Evolutionary conservation across 805 yeast species (phyloP), one percentile per base, ranked within the genome.

Genomic region (Sugiyamaella smithiae): DNA sequence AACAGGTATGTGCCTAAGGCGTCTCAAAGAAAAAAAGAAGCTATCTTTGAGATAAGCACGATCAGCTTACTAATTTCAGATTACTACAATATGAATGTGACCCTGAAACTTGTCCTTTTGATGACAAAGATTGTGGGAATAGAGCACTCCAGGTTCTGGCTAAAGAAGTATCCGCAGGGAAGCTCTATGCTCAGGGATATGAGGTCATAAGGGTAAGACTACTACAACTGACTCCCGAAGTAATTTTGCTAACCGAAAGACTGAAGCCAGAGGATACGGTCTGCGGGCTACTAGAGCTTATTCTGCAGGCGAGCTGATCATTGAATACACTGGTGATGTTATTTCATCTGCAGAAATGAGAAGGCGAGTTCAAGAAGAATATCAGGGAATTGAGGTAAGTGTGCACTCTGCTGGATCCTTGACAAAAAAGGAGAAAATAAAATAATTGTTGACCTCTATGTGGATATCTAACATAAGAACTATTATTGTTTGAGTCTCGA

Each of bases 251-350:
- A 14, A 35, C 40, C 9, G 12, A 9, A 17, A 57, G 42, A 69
- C 76, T 0, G 67, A 67, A 14, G 56, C 57, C 24, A 72, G 71
- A 50, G 79, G 79, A 2, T 63, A 60, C 46, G 80, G 80, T 1
- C 59, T 76, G 11, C 53, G 71, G 14, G 69, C 79, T 2, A 57
- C 63, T 2, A 57, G 73, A 25, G 53, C 58, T 0, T 73, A 70
- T 40, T 53, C 60, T 3, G 67, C 73, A 12, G 69, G 67, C 4
- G 67, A 65, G 37, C 60, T 76, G n/a, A 67, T 76, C 24, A 59
- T 72, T 24, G 80, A 76, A 54, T 76, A 75, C 53, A 68, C 75
- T 1, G 81, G 81, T 9, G 80, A 76, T 46, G 72, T 76, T 12
- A 67, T 76, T 22, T 67, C 67, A 43, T 67, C 67, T 26, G 53